Conservation (phyloP, 495 filamentous ascomycete genomes). For the Penicillium roqueforti region DNA sequence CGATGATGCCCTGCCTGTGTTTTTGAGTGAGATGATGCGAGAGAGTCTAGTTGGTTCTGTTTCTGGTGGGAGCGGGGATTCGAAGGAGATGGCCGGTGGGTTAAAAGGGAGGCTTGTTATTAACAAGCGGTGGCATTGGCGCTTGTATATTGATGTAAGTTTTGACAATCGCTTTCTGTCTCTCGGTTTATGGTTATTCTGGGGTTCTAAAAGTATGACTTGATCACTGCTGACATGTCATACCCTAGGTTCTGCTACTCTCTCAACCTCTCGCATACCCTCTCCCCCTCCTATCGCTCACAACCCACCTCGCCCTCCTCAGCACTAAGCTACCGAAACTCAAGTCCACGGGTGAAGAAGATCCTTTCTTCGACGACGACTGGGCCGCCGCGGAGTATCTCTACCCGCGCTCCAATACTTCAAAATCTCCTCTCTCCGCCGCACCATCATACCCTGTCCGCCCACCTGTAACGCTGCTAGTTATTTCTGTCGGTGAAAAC, state of each 20-base stretch:
- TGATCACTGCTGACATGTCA: background rate
- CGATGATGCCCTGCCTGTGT: constrained; percentile 85
- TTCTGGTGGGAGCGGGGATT: constrained; percentile 14
- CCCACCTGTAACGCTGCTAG: constrained; percentile 84
- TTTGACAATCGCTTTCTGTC: background rate
- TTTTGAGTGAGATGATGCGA: constrained; percentile 78
- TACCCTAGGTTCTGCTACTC: constrained; percentile 76
- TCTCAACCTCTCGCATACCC: constrained; percentile 89
- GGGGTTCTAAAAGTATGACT: background rate
- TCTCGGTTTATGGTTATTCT: too few species aligned
- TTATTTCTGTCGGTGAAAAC: constrained; percentile 79
- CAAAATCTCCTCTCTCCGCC: background rate
- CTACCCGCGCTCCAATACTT: constrained; percentile 53
- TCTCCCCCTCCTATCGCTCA: constrained; percentile 84
- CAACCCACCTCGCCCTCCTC: constrained; percentile 92
- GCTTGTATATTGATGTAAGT: constrained; percentile 89
- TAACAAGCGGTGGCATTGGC: constrained; percentile 90
- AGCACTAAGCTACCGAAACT: constrained; percentile 77
- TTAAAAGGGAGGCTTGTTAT: constrained; percentile 73
- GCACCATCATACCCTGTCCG: constrained; percentile 31
- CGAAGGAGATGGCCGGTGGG: constrained; percentile 49
- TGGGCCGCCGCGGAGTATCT: constrained; percentile 79
- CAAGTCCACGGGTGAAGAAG: constrained; percentile 83
- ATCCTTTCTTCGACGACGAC: constrained; percentile 97
- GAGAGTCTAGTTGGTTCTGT: constrained; percentile 72